Evolutionary conservation across 441 rosid species (phyloP), one percentile per base, ranked within the genome.

Genomic region (Omphalea diandra): DNA sequence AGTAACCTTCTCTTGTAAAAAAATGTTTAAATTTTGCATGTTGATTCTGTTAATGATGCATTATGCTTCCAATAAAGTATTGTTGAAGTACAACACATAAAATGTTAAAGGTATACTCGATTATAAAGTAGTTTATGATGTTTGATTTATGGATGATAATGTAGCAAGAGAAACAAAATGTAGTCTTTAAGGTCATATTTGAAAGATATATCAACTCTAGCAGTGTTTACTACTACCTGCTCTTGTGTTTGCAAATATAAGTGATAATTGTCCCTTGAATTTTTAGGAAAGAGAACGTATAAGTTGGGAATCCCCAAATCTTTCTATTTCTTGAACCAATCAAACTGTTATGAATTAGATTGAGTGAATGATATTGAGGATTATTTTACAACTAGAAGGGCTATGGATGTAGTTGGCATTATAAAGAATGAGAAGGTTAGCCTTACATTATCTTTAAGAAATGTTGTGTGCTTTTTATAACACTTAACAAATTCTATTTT

Each of bases 391-490:
- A 96, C 98, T 77, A 90, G 96, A 79, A 82, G 99, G 82, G 99
- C 99, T 41, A 96, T 96, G 99, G 99, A 96, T 82, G 59, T 96
- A 35, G 99, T 96, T 69, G 99, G 99, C 82, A 91, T 96, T 82
- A 90, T 87, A 67, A 97, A 87, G 76, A 90, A 96, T 76, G 96
- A 93, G 69, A 98, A 96, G 97, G 99, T 96, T 69, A 65, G 85
- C 73, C 53, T 73, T 74, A 63, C 9, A 70, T 73, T 62, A 27
- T 71, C 14, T 53, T 54, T 52, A 59, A 65, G 9, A 41, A 67
- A 29, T 65, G 57, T 20, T 65, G 65, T 64, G 67, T 43, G 50
- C 69, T 73, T 69, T 54, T 80, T 33, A 54, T 65, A 56, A 65
- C 73, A 32, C 67, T 69, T 70, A n/a, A 70, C 52, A 66, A 49